These are phyloP conservation scores for Diplocarpon rosae DNA, from an alignment of 2,329 filamentous ascomycete species.

Conservation along the genomic window DNA sequence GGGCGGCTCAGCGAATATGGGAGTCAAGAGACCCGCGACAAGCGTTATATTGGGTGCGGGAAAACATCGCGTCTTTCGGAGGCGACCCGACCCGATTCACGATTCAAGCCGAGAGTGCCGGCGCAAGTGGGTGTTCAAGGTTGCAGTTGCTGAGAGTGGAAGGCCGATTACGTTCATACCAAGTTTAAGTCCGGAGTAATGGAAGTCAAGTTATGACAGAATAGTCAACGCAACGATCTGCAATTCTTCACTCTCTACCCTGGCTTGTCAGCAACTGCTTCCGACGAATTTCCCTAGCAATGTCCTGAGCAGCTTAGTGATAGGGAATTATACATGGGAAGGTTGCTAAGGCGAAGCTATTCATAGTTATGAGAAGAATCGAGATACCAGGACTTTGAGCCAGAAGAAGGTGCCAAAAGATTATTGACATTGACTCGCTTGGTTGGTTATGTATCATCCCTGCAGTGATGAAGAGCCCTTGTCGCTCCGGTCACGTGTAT, in stretches of 20 bases:
- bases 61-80: constrained; percentile 33
- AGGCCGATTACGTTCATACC: constrained; percentile 22
- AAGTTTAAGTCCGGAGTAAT: constrained; percentile 7
- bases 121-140: constrained; percentile 39
- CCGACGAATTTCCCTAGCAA: constrained; percentile 34
- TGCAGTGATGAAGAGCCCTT: too few relatives aligned
- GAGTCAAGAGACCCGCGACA: constrained; percentile 33
- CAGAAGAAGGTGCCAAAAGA: too few relatives aligned
- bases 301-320: constrained; percentile 32
- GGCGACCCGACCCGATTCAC: constrained; percentile 32
- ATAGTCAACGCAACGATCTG: constrained; percentile 28
- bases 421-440: too few relatives aligned
- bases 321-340: too few relatives aligned
- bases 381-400: too few relatives aligned
- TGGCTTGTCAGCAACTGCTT: constrained; percentile 27
- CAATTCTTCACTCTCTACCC: constrained; percentile 7
- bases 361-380: too few relatives aligned
- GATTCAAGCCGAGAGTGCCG: constrained; percentile 35
- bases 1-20: constrained; percentile 36
- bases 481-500: too few relatives aligned
- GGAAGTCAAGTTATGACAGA: constrained; percentile 26
- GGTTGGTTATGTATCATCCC: too few relatives aligned
- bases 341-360: too few relatives aligned
- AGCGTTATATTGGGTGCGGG: constrained; percentile 33
- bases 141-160: constrained; percentile 40